phyloP scores from a whole-genome alignment of 345 rosid species.

The Lepidium didymum region DNA sequence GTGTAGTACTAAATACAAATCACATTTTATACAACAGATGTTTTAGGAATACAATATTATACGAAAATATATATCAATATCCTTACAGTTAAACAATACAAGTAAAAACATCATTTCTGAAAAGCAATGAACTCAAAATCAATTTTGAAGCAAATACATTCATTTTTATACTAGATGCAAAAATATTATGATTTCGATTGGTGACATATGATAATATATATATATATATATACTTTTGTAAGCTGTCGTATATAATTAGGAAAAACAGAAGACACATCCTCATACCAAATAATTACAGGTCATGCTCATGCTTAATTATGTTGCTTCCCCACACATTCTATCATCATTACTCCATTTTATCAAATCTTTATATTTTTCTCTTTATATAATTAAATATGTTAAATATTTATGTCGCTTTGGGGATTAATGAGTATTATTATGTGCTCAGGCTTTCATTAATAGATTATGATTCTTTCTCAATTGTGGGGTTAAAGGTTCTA shows the following conservation, averaged over 20 bases:
- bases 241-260: background rate
- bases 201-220: no score
- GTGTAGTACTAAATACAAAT: no score
- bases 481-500: constrained; percentile 7
- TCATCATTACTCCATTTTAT: constrained; percentile 2
- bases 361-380: background rate
- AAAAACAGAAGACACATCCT: constrained; percentile 30
- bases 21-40: no score
- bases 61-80: no score
- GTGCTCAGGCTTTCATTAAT: background rate
- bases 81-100: no score
- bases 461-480: background rate
- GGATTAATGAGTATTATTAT: background rate
- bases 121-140: background rate
- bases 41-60: no score
- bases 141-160: background rate
- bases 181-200: background rate
- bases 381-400: background rate
- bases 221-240: no score
- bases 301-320: constrained; percentile 72
- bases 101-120: no score
- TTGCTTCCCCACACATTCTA: constrained; percentile 44
- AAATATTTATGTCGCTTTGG: background rate
- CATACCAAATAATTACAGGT: constrained; percentile 48
- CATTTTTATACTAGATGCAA: background rate